A percentile compares a stretch with the other conserved stretches of the same genome.
Evolutionary conservation across 805 yeast genomes (phyloP).

Genomic region (Metschnikowia gelsemii): DNA sequence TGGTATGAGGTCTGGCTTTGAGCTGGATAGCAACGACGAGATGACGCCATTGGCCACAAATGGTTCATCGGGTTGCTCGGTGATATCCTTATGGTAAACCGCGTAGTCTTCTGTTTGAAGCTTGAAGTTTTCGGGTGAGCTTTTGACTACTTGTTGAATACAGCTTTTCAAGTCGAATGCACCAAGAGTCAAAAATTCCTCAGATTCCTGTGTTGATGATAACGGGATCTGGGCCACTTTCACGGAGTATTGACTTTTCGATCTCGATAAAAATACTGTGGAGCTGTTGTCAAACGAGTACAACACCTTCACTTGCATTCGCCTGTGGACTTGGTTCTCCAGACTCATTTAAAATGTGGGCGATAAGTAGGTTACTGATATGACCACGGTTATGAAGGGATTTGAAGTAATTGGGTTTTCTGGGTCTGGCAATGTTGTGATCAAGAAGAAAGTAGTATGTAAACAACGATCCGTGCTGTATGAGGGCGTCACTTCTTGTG

Average conservation of each 20-base stretch:
- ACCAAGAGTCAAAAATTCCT: slow-evolving; percentile 37
- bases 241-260: slow-evolving; percentile 33
- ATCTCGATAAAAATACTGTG: slow-evolving; percentile 44
- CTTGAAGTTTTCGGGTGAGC: slow-evolving; percentile 45
- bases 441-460: background rate
- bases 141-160: slow-evolving; percentile 36
- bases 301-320: slow-evolving; percentile 47
- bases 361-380: background rate
- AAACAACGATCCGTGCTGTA: no score
- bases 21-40: slow-evolving; percentile 29
- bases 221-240: slow-evolving; percentile 39
- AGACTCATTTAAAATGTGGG: slow-evolving; percentile 18
- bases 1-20: slow-evolving; percentile 35
- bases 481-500: no score
- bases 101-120: slow-evolving; percentile 42
- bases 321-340: slow-evolving; percentile 30
- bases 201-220: slow-evolving; percentile 21
- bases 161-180: slow-evolving; percentile 43
- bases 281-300: slow-evolving; percentile 45
- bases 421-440: no score
- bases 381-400: background rate
- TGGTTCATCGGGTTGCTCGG: slow-evolving; percentile 50
- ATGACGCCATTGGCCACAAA: slow-evolving; percentile 44
- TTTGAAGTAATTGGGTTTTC: no score
- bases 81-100: slow-evolving; percentile 46